Evolutionary conservation across 495 filamentous ascomycete genomes (phyloP).

Genomic region (Xylaria curta): DNA sequence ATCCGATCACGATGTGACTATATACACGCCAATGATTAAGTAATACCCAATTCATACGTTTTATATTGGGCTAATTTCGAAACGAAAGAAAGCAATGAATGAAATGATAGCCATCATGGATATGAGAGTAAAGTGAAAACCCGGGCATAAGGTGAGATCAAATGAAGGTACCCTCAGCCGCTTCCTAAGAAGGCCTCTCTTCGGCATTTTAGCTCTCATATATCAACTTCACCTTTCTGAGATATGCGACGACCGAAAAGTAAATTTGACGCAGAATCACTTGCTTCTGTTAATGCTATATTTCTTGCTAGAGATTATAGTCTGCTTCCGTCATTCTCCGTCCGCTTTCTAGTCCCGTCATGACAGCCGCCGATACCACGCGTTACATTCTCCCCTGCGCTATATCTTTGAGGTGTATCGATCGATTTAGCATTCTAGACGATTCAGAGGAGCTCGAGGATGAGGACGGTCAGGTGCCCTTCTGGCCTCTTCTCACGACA

Average conservation of each 20-base stretch:
- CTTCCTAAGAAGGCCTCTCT: background rate
- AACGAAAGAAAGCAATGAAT: background rate
- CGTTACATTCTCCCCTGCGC: constrained; percentile 6
- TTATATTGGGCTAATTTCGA: background rate
- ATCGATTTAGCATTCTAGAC: constrained; percentile 37
- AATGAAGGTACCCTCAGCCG: background rate
- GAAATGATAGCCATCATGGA: background rate
- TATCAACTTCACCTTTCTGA: too few species aligned
- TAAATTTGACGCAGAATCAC: background rate
- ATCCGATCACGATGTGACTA: background rate
- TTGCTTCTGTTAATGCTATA: background rate
- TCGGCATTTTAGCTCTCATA: background rate
- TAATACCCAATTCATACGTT: background rate
- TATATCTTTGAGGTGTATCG: constrained; percentile 22
- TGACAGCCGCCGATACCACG: background rate
- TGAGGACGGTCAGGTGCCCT: constrained; percentile 26
- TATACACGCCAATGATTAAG: background rate
- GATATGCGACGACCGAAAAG: background rate
- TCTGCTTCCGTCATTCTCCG: background rate
- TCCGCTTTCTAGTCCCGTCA: background rate
- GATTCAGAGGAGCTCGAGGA: constrained; percentile 23
- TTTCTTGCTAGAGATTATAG: background rate
- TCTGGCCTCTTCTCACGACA: constrained; percentile 55
- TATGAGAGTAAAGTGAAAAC: background rate
- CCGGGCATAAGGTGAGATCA: background rate